These are phyloP conservation scores for Prillingera fragicola DNA, from an alignment of 1,284 basidiomycete species.

Conservation along the genomic window DNA sequence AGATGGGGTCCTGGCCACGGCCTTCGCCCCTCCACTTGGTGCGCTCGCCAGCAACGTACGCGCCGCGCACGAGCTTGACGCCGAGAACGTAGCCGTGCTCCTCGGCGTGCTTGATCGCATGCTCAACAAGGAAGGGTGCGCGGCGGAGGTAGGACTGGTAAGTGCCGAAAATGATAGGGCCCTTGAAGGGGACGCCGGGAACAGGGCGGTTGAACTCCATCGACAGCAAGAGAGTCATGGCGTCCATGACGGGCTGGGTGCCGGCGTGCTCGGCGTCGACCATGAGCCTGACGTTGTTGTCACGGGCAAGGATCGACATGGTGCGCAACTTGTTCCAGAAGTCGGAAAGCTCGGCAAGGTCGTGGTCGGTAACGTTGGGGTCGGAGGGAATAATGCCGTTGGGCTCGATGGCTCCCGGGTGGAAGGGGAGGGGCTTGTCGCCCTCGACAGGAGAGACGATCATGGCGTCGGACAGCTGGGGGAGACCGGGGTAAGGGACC, in stretches of 20 bases:
- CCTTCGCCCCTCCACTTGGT: constrained; percentile 40
- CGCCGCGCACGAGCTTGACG: constrained; percentile 90
- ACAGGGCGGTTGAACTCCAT: constrained; percentile 62
- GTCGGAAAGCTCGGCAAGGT: constrained; percentile 58
- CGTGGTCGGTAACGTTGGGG: constrained; percentile 45
- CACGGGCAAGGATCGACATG: constrained; percentile 59
- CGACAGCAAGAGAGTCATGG: constrained; percentile 67
- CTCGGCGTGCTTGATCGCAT: constrained; percentile 65
- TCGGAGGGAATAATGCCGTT: constrained; percentile 33
- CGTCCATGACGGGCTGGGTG: constrained; percentile 79
- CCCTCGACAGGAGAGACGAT: constrained; percentile 24
- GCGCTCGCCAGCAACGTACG: constrained; percentile 76
- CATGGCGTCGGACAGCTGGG: constrained; percentile 37
- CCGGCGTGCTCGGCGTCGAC: constrained; percentile 76
- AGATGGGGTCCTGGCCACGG: constrained; percentile 48
- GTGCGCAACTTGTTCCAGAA: constrained; percentile 58
- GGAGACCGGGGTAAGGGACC: constrained; percentile 64
- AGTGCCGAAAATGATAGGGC: constrained; percentile 54
- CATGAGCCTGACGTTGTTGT: constrained; percentile 54
- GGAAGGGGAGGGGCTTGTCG: constrained; percentile 21
- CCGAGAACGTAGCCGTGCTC: constrained; percentile 71
- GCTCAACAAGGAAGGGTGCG: constrained; percentile 59
- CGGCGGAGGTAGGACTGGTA: constrained; percentile 76
- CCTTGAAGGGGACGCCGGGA: constrained; percentile 20
- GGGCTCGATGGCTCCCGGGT: constrained; percentile 25